Conservation (phyloP, 345 rosid genomes). For the Mallotus nudiflorus region DNA sequence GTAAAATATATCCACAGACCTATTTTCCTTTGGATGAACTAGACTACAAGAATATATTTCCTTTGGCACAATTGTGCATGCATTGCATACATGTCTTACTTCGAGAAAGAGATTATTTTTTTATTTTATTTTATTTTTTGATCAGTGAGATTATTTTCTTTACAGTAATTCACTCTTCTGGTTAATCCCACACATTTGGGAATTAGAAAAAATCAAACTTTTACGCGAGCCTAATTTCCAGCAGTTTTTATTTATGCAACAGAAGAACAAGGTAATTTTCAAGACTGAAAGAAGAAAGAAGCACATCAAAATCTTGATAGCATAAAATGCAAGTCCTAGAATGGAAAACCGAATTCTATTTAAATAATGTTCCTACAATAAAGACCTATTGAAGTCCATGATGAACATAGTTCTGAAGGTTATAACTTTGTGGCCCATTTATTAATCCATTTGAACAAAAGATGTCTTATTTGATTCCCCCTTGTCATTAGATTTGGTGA, state of each 20-base stretch:
- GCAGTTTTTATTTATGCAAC: neutral
- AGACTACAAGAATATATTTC: neutral
- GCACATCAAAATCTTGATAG: neutral
- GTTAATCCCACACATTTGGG: neutral
- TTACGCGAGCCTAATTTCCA: neutral
- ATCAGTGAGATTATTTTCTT: too few species aligned
- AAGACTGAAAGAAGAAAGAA: neutral
- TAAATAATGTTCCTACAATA: neutral
- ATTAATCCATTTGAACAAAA: neutral
- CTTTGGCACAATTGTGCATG: neutral
- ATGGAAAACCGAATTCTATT: neutral
- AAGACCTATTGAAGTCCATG: too few species aligned
- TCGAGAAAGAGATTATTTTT: too few species aligned
- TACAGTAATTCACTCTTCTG: too few species aligned
- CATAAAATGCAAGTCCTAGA: neutral
- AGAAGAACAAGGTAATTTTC: neutral
- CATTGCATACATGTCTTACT: neutral
- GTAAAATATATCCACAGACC: neutral
- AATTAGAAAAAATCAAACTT: neutral
- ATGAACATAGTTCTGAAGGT: neutral
- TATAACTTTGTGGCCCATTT: neutral
- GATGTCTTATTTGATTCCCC: neutral
- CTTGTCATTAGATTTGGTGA: neutral
- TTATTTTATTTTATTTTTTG: too few species aligned
- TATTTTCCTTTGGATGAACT: neutral